A percentile compares a stretch with the other conserved stretches of the same genome.
These are phyloP conservation scores for Candida gigantensis DNA, from an alignment of 1,139 yeast genomes.

Conservation along the genomic window DNA sequence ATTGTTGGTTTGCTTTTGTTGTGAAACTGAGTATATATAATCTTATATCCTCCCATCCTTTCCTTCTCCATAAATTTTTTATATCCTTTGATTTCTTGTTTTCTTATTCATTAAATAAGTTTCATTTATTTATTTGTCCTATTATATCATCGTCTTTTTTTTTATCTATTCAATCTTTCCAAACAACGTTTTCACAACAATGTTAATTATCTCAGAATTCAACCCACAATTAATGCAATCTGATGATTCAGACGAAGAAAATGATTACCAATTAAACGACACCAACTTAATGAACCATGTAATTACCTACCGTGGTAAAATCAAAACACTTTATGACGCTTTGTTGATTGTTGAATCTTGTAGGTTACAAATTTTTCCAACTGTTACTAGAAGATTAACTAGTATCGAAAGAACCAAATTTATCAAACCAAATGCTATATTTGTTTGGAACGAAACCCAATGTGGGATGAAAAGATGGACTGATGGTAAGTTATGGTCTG, in stretches of 20 bases:
- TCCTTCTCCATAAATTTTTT: too few relatives aligned
- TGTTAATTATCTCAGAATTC: conserved; percentile 21
- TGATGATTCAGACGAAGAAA: conserved; percentile 8
- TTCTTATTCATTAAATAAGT: too few relatives aligned
- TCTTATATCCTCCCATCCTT: too few relatives aligned
- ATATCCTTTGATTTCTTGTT: too few relatives aligned
- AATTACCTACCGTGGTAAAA: conserved; percentile 64
- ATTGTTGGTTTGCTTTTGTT: too few relatives aligned
- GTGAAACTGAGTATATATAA: too few relatives aligned
- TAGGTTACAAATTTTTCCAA: conserved; percentile 55
- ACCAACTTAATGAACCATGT: conserved; percentile 23
- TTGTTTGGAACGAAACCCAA: conserved; percentile 70
- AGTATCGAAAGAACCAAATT: conserved; percentile 50
- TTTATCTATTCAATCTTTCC: too few relatives aligned
- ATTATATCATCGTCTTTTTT: too few relatives aligned
- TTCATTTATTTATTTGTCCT: too few relatives aligned
- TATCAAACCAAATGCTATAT: conserved; percentile 61
- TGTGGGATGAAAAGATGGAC: conserved; percentile 80
- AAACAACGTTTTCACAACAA: too few relatives aligned
- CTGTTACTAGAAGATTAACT: conserved; percentile 59
- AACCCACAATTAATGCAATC: conserved; percentile 13
- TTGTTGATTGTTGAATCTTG: conserved; percentile 65
- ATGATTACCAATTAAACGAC: conserved; percentile 5
- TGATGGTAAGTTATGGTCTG: conserved; percentile 72
- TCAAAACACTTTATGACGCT: conserved; percentile 63